Evolutionary conservation across 1,284 basidiomycete species (phyloP), one percentile per base, ranked within the genome.

Genomic region (Cryptococcus hybrid): DNA sequence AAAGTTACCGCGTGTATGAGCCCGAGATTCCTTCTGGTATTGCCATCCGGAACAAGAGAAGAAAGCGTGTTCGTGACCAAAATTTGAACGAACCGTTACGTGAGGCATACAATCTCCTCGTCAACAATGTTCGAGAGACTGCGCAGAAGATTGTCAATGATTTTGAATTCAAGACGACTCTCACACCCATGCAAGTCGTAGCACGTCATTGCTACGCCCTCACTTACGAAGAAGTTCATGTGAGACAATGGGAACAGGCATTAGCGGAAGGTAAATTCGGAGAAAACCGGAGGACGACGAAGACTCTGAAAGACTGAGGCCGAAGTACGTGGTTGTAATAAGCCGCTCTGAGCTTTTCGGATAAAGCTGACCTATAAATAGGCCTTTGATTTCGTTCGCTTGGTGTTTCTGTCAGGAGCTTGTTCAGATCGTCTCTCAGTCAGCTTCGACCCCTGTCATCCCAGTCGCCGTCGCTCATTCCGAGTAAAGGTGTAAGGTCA

Each of bases 321-420:
- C 58, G 3, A 66, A 57, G 65, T 69, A 51, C 58, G 67, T 59
- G 38, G 30, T 37, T 37, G 35, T 38, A 44, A 18, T 30, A 0
- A 36, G 5, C 1, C 40, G 8, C 15, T 13, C 30, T 13, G n/a
- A 36, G 35, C 11, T 6, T 39, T 5, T 2, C 18, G 52, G 11
- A 44, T 44, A 18, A 7, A 40, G 9, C 45, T 44, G 18, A 44
- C n/a, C 13, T 15, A 9, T 3, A 30, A 0, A 9, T 53, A 74
- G 75, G 39, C 70, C 73, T 1, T 64, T 76, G 58, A 66, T 67
- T 12, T 70, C 68, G 38, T 78, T 78, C 60, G 71, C 76, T 1
- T 78, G 75, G 73, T 61, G 70, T 2, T 74, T 74, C 53, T 64
- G 59, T 58, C 54, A 65, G 38, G 73, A 76, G 54, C 55, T 78